These are phyloP conservation scores for Leishmania gerbilli DNA, from an alignment of 208 protist species.

Conservation along the genomic window DNA sequence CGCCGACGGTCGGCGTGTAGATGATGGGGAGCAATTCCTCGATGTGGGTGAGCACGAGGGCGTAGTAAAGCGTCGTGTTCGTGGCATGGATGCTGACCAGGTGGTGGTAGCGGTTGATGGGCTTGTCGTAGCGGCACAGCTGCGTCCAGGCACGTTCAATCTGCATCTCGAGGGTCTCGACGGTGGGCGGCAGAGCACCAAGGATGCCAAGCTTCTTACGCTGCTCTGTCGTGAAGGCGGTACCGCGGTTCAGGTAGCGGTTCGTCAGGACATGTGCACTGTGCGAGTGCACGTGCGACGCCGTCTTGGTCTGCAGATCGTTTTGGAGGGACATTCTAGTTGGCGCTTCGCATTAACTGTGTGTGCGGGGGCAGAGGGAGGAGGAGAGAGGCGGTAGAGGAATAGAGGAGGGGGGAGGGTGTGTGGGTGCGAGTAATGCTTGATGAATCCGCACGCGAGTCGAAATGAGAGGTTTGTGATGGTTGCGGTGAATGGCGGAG, in stretches of 20 bases:
- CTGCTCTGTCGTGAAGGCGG: constrained; percentile 81
- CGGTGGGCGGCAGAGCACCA: constrained; percentile 60
- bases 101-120: constrained; percentile 86
- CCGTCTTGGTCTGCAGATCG: constrained; percentile 16
- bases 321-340: constrained; percentile 1
- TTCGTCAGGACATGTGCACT: constrained; percentile 56
- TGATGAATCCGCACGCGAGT: too few species aligned
- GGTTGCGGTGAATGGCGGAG: too few species aligned
- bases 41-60: constrained; percentile 70
- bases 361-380: constrained; percentile 11
- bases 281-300: constrained; percentile 28
- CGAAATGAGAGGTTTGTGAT: too few species aligned
- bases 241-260: constrained; percentile 82
- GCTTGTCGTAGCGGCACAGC: constrained; percentile 73
- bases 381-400: neutral
- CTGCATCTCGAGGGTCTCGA: constrained; percentile 85
- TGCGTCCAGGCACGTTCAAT: constrained; percentile 71
- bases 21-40: constrained; percentile 77
- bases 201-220: constrained; percentile 69
- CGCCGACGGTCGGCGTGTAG: constrained; percentile 91
- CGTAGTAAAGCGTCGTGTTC: constrained; percentile 74
- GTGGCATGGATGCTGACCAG: constrained; percentile 62
- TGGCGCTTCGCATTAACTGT: neutral
- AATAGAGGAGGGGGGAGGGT: neutral
- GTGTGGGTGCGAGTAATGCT: too few species aligned